These are phyloP conservation scores for Venturia nashicola DNA, from an alignment of 2,329 filamentous ascomycete genomes.

Conservation along the genomic window DNA sequence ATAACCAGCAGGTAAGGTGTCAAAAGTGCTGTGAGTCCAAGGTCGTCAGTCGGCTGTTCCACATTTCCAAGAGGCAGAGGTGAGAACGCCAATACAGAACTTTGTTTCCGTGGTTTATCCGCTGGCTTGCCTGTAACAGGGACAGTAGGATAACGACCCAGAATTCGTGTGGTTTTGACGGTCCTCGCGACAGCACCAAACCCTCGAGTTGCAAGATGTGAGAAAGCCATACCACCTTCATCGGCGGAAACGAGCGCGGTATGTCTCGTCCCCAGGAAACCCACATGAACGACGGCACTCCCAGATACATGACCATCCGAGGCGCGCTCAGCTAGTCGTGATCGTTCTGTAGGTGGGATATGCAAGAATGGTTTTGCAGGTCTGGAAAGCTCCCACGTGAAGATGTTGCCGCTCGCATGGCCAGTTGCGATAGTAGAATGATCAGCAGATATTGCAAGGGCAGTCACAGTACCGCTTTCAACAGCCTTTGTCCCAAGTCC, in stretches of 20 bases:
- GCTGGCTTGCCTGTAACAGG: slow-evolving; percentile 40
- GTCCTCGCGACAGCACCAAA: slow-evolving; percentile 74
- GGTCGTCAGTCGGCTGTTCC: slow-evolving; percentile 71
- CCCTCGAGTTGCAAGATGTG: slow-evolving; percentile 84
- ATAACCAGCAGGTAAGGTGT: slow-evolving; percentile 94
- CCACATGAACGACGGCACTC: slow-evolving; percentile 74
- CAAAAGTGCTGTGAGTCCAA: slow-evolving; percentile 88
- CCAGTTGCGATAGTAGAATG: slow-evolving; percentile 85
- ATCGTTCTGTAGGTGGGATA: slow-evolving; percentile 63
- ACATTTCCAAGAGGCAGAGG: slow-evolving; percentile 88
- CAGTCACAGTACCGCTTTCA: slow-evolving; percentile 77
- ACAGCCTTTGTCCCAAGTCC: slow-evolving; percentile 88
- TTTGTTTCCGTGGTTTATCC: slow-evolving; percentile 69
- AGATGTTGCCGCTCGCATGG: slow-evolving; percentile 81
- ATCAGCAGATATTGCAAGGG: slow-evolving; percentile 84
- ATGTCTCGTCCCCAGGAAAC: slow-evolving; percentile 84
- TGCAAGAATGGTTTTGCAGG: slow-evolving; percentile 80
- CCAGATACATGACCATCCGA: slow-evolving; percentile 72
- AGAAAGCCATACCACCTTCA: slow-evolving; percentile 94
- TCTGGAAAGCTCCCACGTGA: slow-evolving; percentile 86
- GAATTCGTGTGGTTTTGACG: slow-evolving; percentile 79
- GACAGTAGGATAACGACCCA: slow-evolving; percentile 73
- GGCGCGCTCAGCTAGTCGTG: slow-evolving; percentile 51
- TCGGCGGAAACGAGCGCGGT: slow-evolving; percentile 94
- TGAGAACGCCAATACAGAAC: slow-evolving; percentile 85